Evolutionary conservation across 2,329 filamentous ascomycete genomes (phyloP).

Genomic region (Nectriaceae sp.): DNA sequence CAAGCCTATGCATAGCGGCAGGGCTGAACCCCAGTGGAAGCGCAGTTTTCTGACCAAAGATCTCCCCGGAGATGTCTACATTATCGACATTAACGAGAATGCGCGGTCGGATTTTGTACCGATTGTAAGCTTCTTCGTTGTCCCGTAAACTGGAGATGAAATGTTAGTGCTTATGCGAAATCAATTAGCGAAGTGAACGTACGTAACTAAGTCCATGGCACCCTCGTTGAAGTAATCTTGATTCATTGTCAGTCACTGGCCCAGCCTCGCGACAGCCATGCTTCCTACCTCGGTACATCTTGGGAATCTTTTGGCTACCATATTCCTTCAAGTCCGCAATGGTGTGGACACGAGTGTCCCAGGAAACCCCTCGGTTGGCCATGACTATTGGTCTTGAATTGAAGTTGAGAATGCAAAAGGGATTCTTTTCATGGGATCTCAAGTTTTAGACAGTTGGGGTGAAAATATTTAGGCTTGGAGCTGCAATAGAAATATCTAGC

Average conservation of each 20-base stretch:
- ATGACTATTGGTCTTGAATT: too few relatives aligned
- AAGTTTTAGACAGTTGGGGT: too few relatives aligned
- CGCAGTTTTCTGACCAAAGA: slow-evolving; percentile 36
- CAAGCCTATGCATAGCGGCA: slow-evolving; percentile 55
- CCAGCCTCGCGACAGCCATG: slow-evolving; percentile 5
- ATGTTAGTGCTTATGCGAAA: background rate
- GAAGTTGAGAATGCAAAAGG: too few relatives aligned
- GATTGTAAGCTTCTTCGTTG: slow-evolving; percentile 53
- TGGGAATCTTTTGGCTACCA: slow-evolving; percentile 16
- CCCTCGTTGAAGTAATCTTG: slow-evolving; percentile 59
- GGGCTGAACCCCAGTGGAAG: slow-evolving; percentile 57
- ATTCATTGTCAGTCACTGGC: background rate
- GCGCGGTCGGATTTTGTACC: slow-evolving; percentile 48
- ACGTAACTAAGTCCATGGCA: slow-evolving; percentile 47
- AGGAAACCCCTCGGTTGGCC: slow-evolving; percentile 20
- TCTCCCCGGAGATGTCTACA: slow-evolving; percentile 19
- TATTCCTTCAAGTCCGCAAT: slow-evolving; percentile 20
- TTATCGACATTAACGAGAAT: slow-evolving; percentile 26
- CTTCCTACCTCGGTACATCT: slow-evolving; percentile 19
- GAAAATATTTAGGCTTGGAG: too few relatives aligned
- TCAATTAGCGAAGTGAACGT: background rate
- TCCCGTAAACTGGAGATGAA: slow-evolving; percentile 44
- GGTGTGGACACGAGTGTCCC: slow-evolving; percentile 19
- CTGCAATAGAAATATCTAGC: too few relatives aligned
- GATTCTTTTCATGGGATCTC: too few relatives aligned